Percentiles rank a stretch among this genome's conserved stretches.
Conservation (phyloP, 2,329 filamentous ascomycete species). For the Pseudogymnoascus sp. region DNA sequence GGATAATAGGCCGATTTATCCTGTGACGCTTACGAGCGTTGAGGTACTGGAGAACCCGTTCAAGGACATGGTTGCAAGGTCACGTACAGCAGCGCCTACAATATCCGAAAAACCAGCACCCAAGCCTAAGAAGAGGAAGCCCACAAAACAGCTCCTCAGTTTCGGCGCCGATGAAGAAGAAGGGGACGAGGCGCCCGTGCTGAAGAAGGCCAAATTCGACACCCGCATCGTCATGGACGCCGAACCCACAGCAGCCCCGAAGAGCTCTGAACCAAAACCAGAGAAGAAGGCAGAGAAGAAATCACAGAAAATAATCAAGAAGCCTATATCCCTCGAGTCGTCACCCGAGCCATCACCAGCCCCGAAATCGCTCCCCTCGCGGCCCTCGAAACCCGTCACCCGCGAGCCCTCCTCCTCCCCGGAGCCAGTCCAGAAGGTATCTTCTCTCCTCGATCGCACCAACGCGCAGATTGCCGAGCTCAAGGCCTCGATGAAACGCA, state of each 20-base stretch:
- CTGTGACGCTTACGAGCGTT: slow-evolving; percentile 65
- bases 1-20: slow-evolving; percentile 79
- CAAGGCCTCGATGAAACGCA: slow-evolving; percentile 74
- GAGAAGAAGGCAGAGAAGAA: slow-evolving; percentile 28
- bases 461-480: slow-evolving; percentile 75
- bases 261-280: slow-evolving; percentile 22
- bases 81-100: slow-evolving; percentile 45
- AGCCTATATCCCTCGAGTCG: slow-evolving; percentile 27
- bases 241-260: slow-evolving; percentile 30
- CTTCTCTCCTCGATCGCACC: slow-evolving; percentile 52
- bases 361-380: slow-evolving; percentile 23
- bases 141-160: slow-evolving; percentile 67
- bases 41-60: slow-evolving; percentile 79
- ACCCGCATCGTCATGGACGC: slow-evolving; percentile 60
- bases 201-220: slow-evolving; percentile 74
- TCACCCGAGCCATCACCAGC: slow-evolving; percentile 31
- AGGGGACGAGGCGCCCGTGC: slow-evolving; percentile 46
- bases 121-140: slow-evolving; percentile 64
- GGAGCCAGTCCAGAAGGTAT: slow-evolving; percentile 28
- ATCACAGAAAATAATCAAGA: slow-evolving; percentile 23
- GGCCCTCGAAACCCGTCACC: slow-evolving; percentile 27
- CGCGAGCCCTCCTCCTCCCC: slow-evolving; percentile 29
- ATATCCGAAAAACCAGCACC: slow-evolving; percentile 39
- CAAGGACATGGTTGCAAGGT: slow-evolving; percentile 67
- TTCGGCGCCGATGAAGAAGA: slow-evolving; percentile 61